Evolutionary conservation across 352 stramenopile species (phyloP).

Genomic region (Phytopythium montanum): DNA sequence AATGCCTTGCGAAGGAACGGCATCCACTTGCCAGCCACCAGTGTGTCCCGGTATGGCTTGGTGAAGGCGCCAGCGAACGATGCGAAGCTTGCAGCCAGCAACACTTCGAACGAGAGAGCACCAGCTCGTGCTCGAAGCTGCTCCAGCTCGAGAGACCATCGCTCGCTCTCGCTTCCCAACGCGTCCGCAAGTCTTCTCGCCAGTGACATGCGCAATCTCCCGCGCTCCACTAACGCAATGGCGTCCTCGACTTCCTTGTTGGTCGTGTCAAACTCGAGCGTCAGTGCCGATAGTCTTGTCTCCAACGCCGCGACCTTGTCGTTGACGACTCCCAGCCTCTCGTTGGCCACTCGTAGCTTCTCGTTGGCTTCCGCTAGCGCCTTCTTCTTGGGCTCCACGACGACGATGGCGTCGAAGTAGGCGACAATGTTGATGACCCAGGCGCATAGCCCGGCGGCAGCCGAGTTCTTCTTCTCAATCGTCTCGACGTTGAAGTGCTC

Average conservation of each 20-base stretch:
- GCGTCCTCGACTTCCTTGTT: slow-evolving; percentile 90
- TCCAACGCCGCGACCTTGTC: slow-evolving; percentile 88
- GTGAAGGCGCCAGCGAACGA: slow-evolving; percentile 94
- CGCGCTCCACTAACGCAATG: slow-evolving; percentile 80
- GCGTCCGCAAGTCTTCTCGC: slow-evolving; percentile 89
- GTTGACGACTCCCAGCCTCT: slow-evolving; percentile 84
- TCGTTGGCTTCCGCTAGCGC: slow-evolving; percentile 73
- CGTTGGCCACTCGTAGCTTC: slow-evolving; percentile 83
- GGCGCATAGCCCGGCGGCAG: slow-evolving; percentile 65
- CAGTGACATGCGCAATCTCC: slow-evolving; percentile 89
- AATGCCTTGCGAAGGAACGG: slow-evolving; percentile 79
- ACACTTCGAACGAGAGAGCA: slow-evolving; percentile 87
- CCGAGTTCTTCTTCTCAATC: slow-evolving; percentile 86
- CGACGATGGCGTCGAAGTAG: slow-evolving; percentile 94
- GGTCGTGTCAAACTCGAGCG: slow-evolving; percentile 81
- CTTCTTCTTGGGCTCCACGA: slow-evolving; percentile 92
- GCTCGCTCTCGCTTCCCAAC: slow-evolving; percentile 91
- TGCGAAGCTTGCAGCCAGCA: slow-evolving; percentile 91
- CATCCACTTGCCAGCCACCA: slow-evolving; percentile 86
- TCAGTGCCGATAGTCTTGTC: slow-evolving; percentile 75
- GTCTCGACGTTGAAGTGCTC: slow-evolving; percentile 79
- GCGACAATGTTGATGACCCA: slow-evolving; percentile 91
- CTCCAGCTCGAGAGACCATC: slow-evolving; percentile 86
- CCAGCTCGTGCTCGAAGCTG: slow-evolving; percentile 68
- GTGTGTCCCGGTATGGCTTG: slow-evolving; percentile 86